phyloP scores from a whole-genome alignment of 805 yeast genomes.

The Saturnispora diversa region DNA sequence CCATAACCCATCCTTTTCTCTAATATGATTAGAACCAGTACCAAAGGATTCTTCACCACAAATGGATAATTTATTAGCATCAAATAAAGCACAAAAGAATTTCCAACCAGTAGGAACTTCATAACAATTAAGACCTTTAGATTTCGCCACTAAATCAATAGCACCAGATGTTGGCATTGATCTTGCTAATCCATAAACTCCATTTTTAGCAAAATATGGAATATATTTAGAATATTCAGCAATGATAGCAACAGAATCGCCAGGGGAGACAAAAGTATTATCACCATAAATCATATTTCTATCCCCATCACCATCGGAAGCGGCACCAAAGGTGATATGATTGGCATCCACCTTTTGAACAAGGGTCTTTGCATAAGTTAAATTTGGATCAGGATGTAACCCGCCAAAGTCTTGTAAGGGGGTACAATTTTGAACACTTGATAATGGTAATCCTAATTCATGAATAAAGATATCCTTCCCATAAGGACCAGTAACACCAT shows the following conservation, averaged over 20 bases:
- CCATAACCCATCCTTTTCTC: constrained; percentile 98
- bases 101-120: constrained; percentile 99
- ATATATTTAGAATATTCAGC: constrained; percentile 84
- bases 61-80: constrained; percentile 84
- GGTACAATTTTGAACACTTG: constrained; percentile 65
- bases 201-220: constrained; percentile 84
- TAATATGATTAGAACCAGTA: constrained; percentile 93
- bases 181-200: constrained; percentile 89
- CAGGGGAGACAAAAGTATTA: constrained; percentile 91
- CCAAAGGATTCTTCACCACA: constrained; percentile 99
- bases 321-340: constrained; percentile 89
- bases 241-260: constrained; percentile 95
- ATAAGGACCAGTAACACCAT: constrained; percentile 97
- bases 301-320: constrained; percentile 99
- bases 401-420: constrained; percentile 96
- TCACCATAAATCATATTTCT: constrained; percentile 98
- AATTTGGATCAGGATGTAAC: constrained; percentile 94
- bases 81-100: constrained; percentile 92
- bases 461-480: constrained; percentile 77
- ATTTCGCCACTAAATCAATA: constrained; percentile 80
- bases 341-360: constrained; percentile 81
- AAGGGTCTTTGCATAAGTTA: constrained; percentile 84
- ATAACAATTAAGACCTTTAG: constrained; percentile 64
- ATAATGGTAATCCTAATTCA: constrained; percentile 68
- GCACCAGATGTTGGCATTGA: constrained; percentile 98